These are phyloP conservation scores for Lolium rigidum DNA, from an alignment of 176 grass and related monocot genomes.

Conservation along the genomic window DNA sequence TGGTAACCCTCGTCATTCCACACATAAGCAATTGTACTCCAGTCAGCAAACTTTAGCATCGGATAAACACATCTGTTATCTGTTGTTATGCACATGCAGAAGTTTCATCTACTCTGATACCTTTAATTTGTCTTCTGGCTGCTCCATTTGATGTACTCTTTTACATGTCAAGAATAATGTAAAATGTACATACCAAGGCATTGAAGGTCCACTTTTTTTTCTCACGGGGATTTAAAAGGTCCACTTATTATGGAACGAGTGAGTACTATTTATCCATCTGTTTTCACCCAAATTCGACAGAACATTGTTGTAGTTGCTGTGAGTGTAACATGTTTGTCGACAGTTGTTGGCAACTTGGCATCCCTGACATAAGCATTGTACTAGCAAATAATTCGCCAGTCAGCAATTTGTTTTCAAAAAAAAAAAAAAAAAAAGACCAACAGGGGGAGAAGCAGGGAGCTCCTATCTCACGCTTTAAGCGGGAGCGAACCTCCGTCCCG, in stretches of 20 bases:
- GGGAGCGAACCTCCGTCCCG: too few relatives aligned
- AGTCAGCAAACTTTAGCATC: slow-evolving; percentile 3
- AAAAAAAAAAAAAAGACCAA: too few relatives aligned
- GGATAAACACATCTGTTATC: neutral
- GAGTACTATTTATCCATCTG: too few relatives aligned
- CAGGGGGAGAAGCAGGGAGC: too few relatives aligned
- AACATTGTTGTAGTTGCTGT: neutral
- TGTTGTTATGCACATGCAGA: neutral
- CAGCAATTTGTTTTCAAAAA: neutral
- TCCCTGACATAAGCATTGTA: neutral
- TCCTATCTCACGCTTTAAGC: too few relatives aligned
- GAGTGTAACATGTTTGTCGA: neutral
- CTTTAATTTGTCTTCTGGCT: neutral
- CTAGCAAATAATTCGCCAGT: neutral
- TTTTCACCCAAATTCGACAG: neutral
- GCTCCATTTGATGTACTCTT: neutral
- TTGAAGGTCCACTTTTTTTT: neutral
- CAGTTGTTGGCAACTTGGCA: neutral
- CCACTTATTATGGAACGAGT: too few relatives aligned
- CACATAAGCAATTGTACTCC: neutral
- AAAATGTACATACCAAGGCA: neutral
- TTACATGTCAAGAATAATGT: neutral
- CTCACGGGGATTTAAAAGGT: neutral
- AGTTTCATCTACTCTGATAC: neutral
- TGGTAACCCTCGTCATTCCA: neutral